Base-by-base conservation (phyloP, 1,284 basidiomycete species). In the Puccinia sorghi region DNA sequence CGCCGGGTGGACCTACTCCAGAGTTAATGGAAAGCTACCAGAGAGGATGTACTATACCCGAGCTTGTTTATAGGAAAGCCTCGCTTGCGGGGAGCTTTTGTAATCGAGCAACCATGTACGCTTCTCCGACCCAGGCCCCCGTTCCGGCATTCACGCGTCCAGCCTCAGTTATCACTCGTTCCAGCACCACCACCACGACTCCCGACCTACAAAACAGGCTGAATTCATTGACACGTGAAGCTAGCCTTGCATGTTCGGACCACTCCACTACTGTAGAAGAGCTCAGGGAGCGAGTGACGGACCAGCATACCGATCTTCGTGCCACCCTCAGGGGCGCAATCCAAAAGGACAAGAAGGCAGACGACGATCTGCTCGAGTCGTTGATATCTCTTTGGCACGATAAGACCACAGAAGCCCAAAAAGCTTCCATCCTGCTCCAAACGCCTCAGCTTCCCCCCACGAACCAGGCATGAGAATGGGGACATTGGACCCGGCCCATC, bases 91-190 rank as follows among this genome's bases (percentile, higher is more conserved):
- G 20, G 12, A 70, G 25, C 48, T 54, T 54, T 32, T 32, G 6
- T 20, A 70, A 39, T 54, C 67, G 67, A 37, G 67, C 67, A 54
- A 70, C 67, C 1, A 70, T 70, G 67, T 54, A 70, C 50, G 27
- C 67, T 4, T 46, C 48, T 32, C 67, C 67, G 13, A 37, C 67
- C 64, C 64, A 67, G 32, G 43, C 64, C 12, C 64, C 64, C 5
- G 64, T 27, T 32, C 0, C 64, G 27, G 22, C 9, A 27, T 20
- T 67, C 17, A 67, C 64, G 13, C 64, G 64, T 22, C 64, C 64
- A 8, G 64, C 43, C n/a, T 67, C 64, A 43, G 64, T 48, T 22
- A 67, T 67, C 64, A 48, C 64, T 12, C 64, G 64, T 41, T 25
- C 64, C 25, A 66, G 39, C 11, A 48, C 43, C 43, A 50, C 43